Evolutionary conservation across 2,329 filamentous ascomycete species (phyloP).

Genomic region (Ascochyta pisi): DNA sequence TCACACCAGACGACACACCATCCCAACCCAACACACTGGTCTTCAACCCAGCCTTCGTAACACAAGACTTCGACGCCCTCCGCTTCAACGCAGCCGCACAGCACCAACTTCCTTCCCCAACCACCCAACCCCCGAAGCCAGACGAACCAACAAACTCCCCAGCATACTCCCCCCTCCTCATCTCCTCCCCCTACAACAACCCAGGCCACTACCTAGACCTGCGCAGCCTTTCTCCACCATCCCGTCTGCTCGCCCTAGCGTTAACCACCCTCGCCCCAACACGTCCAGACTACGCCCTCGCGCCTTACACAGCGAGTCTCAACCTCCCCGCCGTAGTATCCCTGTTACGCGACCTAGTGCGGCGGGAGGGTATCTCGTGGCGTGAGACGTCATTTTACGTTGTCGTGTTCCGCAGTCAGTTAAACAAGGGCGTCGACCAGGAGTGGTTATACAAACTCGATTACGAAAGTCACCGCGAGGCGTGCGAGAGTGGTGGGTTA

Average conservation of each 20-base stretch:
- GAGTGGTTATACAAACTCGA: slow-evolving; percentile 75
- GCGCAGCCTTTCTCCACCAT: slow-evolving; percentile 67
- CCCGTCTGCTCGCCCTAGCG: slow-evolving; percentile 74
- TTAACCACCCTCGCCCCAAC: slow-evolving; percentile 69
- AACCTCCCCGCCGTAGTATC: slow-evolving; percentile 74
- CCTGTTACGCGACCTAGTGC: slow-evolving; percentile 62
- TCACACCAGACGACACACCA: background rate
- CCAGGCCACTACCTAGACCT: slow-evolving; percentile 76
- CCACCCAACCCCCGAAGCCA: background rate
- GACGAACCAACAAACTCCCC: background rate
- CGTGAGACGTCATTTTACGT: slow-evolving; percentile 75
- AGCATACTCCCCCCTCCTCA: slow-evolving; percentile 53
- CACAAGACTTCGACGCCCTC: slow-evolving; percentile 41
- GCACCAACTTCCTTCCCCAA: slow-evolving; percentile 26
- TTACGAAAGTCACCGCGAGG: slow-evolving; percentile 79
- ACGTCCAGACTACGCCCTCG: slow-evolving; percentile 76
- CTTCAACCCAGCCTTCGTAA: slow-evolving; percentile 33
- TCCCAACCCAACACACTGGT: slow-evolving; percentile 17
- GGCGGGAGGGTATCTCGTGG: slow-evolving; percentile 60
- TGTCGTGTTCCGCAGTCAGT: slow-evolving; percentile 79
- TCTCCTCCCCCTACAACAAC: slow-evolving; percentile 79
- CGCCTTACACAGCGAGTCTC: slow-evolving; percentile 74
- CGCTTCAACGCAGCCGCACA: slow-evolving; percentile 44
- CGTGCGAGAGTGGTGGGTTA: slow-evolving; percentile 78
- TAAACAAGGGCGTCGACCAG: slow-evolving; percentile 71